Base-by-base conservation (phyloP, 495 filamentous ascomycete species). In the Parachaetomium inaequale region DNA sequence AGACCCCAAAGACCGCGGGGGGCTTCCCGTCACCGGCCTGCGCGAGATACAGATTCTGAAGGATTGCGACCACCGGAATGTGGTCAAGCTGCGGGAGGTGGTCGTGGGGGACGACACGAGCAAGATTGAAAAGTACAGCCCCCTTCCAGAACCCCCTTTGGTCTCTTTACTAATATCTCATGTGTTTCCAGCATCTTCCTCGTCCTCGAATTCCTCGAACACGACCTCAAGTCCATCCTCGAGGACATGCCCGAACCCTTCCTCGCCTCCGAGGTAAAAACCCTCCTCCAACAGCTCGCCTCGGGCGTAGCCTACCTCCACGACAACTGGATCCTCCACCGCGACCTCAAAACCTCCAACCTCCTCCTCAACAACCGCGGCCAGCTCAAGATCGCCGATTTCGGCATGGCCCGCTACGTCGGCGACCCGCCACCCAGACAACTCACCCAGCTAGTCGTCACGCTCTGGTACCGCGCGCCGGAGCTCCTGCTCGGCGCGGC, bases 141-240 rank as follows among this genome's bases (percentile, higher is more conserved):
- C 21, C 45, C 28, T 47, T 31, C 49, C 25, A 36, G 15, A 8
- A 11, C 2, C 34, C 2, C 6, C 23, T 1, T 11, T 43, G 34
- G 10, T 7, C 10, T 3, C 32, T n/a, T 15, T 7, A 31, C 56
- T 40, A 26, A 59, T 14, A 0, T 10, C 19, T 4, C 14, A 4
- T 15, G 10, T 5, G 4, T 21, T 19, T 21, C 25, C 72, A 92
- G 90, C 78, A 87, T 96, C 64, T 98, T 89, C 79, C 86, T 98
- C 53, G 94, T 98, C 60, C 93, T 98, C 85, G 93, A 96, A 74
- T 98, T 98, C 78, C 81, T 96, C 70, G 93, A 97, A 80, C 94
- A 98, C 80, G 94, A 98, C 74, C 88, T 98, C 62, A 96, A 96
- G 78, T 89, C 90, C 60, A 83, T 98, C 60, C 88, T 93, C 62